Conservation (phyloP, 139 green algal genomes). For the Haematococcus lacustris region DNA sequence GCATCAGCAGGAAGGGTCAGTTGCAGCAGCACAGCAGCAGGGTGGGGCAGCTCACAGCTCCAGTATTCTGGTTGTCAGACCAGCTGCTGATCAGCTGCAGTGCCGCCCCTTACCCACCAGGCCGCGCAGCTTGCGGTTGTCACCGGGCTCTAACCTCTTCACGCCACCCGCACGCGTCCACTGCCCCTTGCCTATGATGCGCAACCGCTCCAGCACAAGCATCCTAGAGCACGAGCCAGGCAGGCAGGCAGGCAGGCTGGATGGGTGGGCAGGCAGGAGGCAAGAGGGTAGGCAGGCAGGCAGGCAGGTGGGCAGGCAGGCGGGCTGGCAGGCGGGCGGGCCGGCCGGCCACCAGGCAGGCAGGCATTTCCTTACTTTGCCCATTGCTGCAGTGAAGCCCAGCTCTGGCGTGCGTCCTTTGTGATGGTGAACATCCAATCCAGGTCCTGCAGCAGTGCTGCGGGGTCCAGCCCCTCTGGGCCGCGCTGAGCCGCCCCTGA, state of each 20-base stretch:
- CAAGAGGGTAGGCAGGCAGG: neutral
- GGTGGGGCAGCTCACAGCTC: neutral
- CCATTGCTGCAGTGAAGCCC: neutral
- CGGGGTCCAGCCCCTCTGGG: neutral
- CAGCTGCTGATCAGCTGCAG: neutral
- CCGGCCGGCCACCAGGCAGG: neutral
- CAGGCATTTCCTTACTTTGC: neutral
- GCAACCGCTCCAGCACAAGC: conserved; percentile 15
- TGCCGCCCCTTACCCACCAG: neutral
- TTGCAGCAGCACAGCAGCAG: conserved; percentile 1
- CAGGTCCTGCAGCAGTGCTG: neutral
- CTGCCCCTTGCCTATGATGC: conserved; percentile 10
- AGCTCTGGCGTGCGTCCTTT: conserved; percentile 4
- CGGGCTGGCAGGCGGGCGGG: neutral
- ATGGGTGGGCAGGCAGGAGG: neutral
- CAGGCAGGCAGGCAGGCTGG: neutral
- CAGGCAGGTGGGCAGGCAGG: neutral
- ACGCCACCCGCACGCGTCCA: conserved; percentile 14
- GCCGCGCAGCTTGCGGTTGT: conserved; percentile 1
- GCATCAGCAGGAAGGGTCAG: neutral
- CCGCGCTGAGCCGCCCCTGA: too few relatives aligned
- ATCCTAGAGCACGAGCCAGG: conserved; percentile 7
- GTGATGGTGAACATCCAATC: conserved; percentile 8
- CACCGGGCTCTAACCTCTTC: conserved; percentile 14
- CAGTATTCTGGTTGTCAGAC: neutral